These are phyloP conservation scores for Cercospora sesami DNA, from an alignment of 2,329 filamentous ascomycete species.

Conservation along the genomic window DNA sequence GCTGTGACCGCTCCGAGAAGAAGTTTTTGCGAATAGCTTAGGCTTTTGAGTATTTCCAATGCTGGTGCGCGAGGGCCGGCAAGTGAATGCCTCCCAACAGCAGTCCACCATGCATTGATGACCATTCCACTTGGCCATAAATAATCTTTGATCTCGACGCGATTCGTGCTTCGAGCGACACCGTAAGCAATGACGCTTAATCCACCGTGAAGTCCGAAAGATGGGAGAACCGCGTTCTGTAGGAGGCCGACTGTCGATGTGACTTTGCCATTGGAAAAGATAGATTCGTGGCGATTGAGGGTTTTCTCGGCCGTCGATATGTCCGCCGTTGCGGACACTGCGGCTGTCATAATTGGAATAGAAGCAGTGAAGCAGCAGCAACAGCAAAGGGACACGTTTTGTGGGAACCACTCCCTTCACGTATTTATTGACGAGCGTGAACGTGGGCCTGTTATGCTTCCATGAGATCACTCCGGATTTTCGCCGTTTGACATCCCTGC, in stretches of 20 bases:
- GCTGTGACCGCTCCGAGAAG: conserved; percentile 58
- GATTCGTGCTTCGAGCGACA: conserved; percentile 53
- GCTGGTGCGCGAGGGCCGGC: conserved; percentile 47
- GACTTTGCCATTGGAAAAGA: background rate
- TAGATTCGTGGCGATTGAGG: background rate
- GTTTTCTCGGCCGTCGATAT: conserved; percentile 9
- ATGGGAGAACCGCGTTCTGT: conserved; percentile 56
- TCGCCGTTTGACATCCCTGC: conserved; percentile 16
- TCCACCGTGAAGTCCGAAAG: conserved; percentile 55
- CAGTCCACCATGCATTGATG: conserved; percentile 61
- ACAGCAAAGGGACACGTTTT: background rate
- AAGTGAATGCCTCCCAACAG: conserved; percentile 54
- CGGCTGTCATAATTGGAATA: conserved; percentile 8
- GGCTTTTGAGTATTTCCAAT: conserved; percentile 48
- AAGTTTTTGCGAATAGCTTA: conserved; percentile 57
- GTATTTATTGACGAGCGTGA: conserved; percentile 5
- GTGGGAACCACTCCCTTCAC: background rate
- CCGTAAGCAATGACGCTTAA: conserved; percentile 56
- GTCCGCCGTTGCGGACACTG: conserved; percentile 14
- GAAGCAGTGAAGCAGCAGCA: background rate
- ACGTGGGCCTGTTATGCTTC: background rate
- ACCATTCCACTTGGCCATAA: conserved; percentile 47
- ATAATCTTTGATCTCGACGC: conserved; percentile 62
- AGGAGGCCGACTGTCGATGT: conserved; percentile 50
- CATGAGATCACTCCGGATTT: conserved; percentile 19